Percentiles rank a stretch among this genome's conserved stretches.
These are phyloP conservation scores for Mollisia scopiformis DNA, from an alignment of 2,329 filamentous ascomycete species.

Conservation along the genomic window DNA sequence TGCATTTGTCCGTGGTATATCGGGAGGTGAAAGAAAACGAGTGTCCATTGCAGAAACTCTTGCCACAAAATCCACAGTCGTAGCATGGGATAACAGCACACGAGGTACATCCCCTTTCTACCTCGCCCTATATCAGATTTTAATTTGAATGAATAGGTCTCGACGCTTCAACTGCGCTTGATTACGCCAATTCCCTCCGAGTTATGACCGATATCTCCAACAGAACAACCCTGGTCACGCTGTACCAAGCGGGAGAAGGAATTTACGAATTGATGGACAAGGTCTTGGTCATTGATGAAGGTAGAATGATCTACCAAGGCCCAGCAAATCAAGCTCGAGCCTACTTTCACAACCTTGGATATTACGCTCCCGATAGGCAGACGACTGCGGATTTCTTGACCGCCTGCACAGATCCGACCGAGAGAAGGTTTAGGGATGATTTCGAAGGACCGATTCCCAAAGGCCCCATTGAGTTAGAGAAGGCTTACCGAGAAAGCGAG, in stretches of 20 bases:
- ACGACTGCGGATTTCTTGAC: constrained; percentile 82
- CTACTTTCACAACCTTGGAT: constrained; percentile 68
- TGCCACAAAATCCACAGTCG: constrained; percentile 72
- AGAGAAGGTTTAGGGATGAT: constrained; percentile 67
- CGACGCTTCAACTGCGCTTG: constrained; percentile 76
- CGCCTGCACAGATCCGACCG: constrained; percentile 72
- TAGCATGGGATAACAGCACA: constrained; percentile 80
- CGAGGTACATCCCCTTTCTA: too few species aligned
- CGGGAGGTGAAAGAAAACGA: constrained; percentile 79
- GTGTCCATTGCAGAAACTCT: constrained; percentile 79
- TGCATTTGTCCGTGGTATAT: constrained; percentile 67
- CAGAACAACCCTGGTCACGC: constrained; percentile 67
- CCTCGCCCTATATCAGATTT: too few species aligned
- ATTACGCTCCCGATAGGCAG: constrained; percentile 53
- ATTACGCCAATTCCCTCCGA: constrained; percentile 71
- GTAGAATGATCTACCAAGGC: constrained; percentile 68
- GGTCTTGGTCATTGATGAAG: constrained; percentile 75
- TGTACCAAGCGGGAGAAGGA: constrained; percentile 71
- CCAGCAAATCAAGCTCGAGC: constrained; percentile 62
- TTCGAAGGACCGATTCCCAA: constrained; percentile 61
- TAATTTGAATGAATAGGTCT: too few species aligned
- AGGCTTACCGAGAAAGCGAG: constrained; percentile 65
- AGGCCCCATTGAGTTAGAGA: constrained; percentile 63
- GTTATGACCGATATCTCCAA: constrained; percentile 77
- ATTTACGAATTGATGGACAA: constrained; percentile 79